These are phyloP conservation scores for Coleophoma cylindrospora DNA, from an alignment of 2,329 filamentous ascomycete species.

Conservation along the genomic window DNA sequence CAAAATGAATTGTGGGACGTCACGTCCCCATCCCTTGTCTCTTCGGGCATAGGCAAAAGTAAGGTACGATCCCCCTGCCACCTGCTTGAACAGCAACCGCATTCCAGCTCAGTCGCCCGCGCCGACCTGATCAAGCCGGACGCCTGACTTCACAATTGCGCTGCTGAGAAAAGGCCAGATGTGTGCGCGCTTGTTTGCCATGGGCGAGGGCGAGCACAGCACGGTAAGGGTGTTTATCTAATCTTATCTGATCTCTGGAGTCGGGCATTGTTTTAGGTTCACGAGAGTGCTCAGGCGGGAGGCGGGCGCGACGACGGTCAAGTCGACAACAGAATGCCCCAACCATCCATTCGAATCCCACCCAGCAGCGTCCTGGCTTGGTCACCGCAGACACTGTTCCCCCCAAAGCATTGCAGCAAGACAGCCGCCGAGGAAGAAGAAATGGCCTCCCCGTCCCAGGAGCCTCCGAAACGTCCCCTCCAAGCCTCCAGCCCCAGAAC, in stretches of 20 bases:
- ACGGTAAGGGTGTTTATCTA: slow-evolving; percentile 11
- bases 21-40: no score
- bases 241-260: background rate
- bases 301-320: background rate
- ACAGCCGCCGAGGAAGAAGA: background rate
- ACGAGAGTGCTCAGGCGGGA: background rate
- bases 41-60: no score
- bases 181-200: no score
- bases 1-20: no score
- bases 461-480: slow-evolving; percentile 3
- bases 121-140: no score
- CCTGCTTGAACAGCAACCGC: no score
- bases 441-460: background rate
- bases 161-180: no score
- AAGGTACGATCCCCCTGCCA: no score
- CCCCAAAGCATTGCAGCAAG: background rate
- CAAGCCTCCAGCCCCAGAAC: background rate
- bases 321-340: background rate
- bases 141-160: no score
- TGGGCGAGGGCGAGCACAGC: no score
- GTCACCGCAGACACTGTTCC: background rate
- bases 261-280: no score
- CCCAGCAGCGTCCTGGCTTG: background rate
- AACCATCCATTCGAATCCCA: background rate
- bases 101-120: no score